Conservation (phyloP, 768 basidiomycete species). For the Thelephora ganbajun region DNA sequence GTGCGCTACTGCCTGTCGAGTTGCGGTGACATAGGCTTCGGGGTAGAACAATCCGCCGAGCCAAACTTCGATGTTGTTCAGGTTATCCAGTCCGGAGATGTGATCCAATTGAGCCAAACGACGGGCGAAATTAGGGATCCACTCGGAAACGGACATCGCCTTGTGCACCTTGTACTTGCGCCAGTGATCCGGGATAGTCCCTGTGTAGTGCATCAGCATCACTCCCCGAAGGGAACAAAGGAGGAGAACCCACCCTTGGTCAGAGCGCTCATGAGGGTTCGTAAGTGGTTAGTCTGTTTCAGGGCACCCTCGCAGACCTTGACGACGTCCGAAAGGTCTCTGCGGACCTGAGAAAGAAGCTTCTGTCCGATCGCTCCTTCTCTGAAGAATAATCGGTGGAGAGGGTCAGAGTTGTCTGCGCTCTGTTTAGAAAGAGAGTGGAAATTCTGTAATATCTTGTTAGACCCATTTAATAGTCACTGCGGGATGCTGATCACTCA, state of each 20-base stretch:
- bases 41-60: conserved; percentile 94
- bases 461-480: background rate
- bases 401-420: conserved; percentile 65
- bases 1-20: conserved; percentile 91
- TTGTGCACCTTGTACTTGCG: conserved; percentile 77
- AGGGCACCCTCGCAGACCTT: conserved; percentile 76
- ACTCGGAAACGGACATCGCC: conserved; percentile 68
- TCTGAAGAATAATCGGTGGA: conserved; percentile 79
- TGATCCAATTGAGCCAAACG: conserved; percentile 74
- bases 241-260: conserved; percentile 64
- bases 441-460: conserved; percentile 35
- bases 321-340: conserved; percentile 69
- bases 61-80: conserved; percentile 71
- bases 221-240: conserved; percentile 1
- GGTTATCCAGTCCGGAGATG: conserved; percentile 48
- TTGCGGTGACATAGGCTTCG: conserved; percentile 91
- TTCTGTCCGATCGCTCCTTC: conserved; percentile 73
- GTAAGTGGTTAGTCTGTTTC: conserved; percentile 93
- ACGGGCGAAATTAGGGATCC: conserved; percentile 71
- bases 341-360: conserved; percentile 65
- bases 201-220: conserved; percentile 22
- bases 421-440: conserved; percentile 49
- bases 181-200: conserved; percentile 84
- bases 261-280: conserved; percentile 79
- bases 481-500: conserved; percentile 20